Base-by-base conservation (phyloP, 768 basidiomycete species). In the Tulasnella sp. region DNA sequence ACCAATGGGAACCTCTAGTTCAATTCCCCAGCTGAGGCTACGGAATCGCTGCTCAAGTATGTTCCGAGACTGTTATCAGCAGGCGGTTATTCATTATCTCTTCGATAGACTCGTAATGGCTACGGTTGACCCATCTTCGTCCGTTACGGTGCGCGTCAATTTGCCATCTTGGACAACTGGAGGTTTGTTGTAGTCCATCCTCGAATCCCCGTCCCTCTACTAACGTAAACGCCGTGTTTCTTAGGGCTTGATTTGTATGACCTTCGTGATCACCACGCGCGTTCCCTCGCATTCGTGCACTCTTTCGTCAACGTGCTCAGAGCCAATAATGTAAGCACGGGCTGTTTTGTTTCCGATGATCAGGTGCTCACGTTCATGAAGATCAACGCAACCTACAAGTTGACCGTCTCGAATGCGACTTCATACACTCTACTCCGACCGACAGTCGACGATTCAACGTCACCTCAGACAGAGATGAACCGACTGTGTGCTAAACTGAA, bases 251-350 rank as follows among this genome's bases (percentile, higher is more conserved):
- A 83, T 63, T 69, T 83, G 28, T 74, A 82, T 59, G 82, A 84
- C 64, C 69, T 83, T 53, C 69, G 83, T 48, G 75, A 79, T 58
- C 63, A 82, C 34, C 75, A 77, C 40, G 72, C 78, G 41, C 73
- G 77, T 39, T 74, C 75, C 35, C 67, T 84, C 12, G 56, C 73
- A 24, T 78, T 81, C 63, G 70, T 83, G 35, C 82, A 83, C 59
- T 71, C 76, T 56, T 67, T 82, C 27, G 60, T 81, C 37, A 72
- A 76, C 56, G 71, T 73, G 3, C 70, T 84, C 37, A 73, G 75
- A 34, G 70, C 74, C 2, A 70, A 72, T 49, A 81, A 79, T 58
- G 81, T 84, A 59, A 59, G 74, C 25, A 32, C 48, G 13, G 19
- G 19, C 16, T 45, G n/a, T 16, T 46, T 44, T 29, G n/a, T 46